Percentiles rank a stretch among this genome's conserved stretches.
Conservation (phyloP, 2,329 filamentous ascomycete species). For the Pseudogymnoascus sp. region DNA sequence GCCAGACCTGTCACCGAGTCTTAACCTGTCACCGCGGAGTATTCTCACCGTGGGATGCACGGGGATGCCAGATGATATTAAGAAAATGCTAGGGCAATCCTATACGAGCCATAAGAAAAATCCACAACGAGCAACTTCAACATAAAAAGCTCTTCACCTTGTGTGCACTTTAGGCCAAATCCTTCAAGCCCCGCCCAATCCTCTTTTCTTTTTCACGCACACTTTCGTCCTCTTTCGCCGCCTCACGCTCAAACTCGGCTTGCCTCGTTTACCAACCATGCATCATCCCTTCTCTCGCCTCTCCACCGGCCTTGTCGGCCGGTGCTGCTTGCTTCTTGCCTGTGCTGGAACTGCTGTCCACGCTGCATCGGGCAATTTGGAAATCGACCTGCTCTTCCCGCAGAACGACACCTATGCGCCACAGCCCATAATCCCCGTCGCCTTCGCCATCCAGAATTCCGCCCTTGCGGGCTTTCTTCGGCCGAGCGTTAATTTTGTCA, state of each 20-base stretch:
- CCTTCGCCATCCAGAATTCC: conserved; percentile 24
- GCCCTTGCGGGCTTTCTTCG: conserved; percentile 12
- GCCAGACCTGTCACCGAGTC: too few relatives aligned
- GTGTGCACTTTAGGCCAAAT: too few relatives aligned
- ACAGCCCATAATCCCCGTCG: conserved; percentile 19
- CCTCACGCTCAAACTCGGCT: not conserved
- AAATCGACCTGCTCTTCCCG: conserved; percentile 25
- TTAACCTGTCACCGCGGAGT: too few relatives aligned
- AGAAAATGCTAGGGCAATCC: too few relatives aligned
- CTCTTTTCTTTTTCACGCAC: too few relatives aligned
- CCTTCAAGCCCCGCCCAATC: too few relatives aligned
- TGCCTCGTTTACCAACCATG: not conserved
- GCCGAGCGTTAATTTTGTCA: not conserved
- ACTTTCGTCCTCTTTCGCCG: too few relatives aligned
- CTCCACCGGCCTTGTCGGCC: not conserved
- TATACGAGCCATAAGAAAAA: too few relatives aligned
- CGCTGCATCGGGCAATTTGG: conserved; percentile 13
- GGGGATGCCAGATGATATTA: too few relatives aligned
- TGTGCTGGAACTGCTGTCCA: not conserved
- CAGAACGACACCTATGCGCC: conserved; percentile 25
- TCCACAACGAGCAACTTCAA: too few relatives aligned
- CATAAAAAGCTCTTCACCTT: too few relatives aligned
- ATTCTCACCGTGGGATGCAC: too few relatives aligned
- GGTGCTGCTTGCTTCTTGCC: not conserved
- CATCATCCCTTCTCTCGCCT: not conserved